Conservation (phyloP, 2,329 filamentous ascomycete species). For the Nannizzia gypsea region DNA sequence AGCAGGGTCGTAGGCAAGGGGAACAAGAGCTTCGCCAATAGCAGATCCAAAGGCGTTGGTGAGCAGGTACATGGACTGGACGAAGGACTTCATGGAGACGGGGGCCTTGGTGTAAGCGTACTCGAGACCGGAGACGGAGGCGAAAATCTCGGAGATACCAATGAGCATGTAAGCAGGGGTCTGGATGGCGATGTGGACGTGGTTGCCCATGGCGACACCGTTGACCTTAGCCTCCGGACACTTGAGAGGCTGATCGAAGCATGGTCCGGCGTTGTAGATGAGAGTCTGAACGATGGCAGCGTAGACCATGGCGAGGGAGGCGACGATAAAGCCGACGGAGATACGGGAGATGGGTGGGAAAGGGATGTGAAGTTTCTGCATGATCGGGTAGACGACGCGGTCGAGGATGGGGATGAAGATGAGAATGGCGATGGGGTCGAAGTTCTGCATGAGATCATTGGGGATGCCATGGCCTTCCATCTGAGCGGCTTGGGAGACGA, state of each 20-base stretch:
- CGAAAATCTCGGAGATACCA: constrained; percentile 45
- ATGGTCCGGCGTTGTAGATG: constrained; percentile 44
- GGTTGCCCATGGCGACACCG: constrained; percentile 27
- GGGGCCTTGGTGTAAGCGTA: constrained; percentile 66
- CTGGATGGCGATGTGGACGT: constrained; percentile 35
- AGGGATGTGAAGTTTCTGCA: constrained; percentile 50
- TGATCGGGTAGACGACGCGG: constrained; percentile 54
- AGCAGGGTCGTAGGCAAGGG: constrained; percentile 50
- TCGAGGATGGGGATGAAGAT: constrained; percentile 65
- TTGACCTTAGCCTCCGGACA: constrained; percentile 25
- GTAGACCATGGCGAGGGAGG: constrained; percentile 50
- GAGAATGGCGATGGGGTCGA: constrained; percentile 63
- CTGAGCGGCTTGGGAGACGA: constrained; percentile 52
- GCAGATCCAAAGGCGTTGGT: constrained; percentile 48
- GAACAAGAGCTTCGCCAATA: constrained; percentile 50
- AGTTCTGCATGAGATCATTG: constrained; percentile 65
- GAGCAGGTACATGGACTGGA: constrained; percentile 46
- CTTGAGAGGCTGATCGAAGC: constrained; percentile 33
- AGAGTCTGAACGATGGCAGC: constrained; percentile 46
- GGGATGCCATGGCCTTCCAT: constrained; percentile 58
- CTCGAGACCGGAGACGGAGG: constrained; percentile 57
- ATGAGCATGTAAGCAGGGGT: constrained; percentile 36
- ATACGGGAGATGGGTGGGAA: constrained; percentile 71
- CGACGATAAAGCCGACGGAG: constrained; percentile 56
- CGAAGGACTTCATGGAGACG: constrained; percentile 53